Conservation (phyloP, 106 monocot species). For the Hemerocallis citrina region DNA sequence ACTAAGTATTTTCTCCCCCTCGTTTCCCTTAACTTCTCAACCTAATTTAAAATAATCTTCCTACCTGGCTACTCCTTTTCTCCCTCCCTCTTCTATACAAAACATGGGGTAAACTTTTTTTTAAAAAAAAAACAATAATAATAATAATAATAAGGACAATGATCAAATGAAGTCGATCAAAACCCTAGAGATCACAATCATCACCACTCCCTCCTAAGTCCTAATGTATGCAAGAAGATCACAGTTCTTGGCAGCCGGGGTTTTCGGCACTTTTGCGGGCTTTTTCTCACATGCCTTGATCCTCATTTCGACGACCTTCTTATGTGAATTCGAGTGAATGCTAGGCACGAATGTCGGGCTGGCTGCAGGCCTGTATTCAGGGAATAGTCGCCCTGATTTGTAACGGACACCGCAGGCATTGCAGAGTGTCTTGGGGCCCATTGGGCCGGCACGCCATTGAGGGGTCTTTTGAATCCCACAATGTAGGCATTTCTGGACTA, state of each 20-base stretch:
- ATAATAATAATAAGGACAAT: background rate
- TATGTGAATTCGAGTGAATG: constrained; percentile 84
- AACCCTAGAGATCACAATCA: background rate
- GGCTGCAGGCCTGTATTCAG: constrained; percentile 77
- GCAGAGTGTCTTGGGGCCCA: constrained; percentile 58
- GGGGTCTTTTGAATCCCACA: constrained; percentile 50
- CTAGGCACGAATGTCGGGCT: constrained; percentile 75
- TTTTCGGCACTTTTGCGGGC: background rate
- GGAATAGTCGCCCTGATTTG: constrained; percentile 42
- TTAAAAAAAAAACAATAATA: background rate
- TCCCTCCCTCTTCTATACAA: constrained; percentile 23
- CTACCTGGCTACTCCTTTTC: background rate
- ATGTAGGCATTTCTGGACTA: constrained; percentile 21
- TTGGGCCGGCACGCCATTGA: constrained; percentile 59
- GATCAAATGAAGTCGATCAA: background rate
- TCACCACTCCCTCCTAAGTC: constrained; percentile 9
- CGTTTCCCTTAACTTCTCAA: background rate
- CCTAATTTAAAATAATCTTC: too few relatives aligned
- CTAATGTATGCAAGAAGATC: constrained; percentile 56
- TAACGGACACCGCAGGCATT: constrained; percentile 44
- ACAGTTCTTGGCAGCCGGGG: constrained; percentile 27
- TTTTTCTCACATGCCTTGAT: constrained; percentile 19
- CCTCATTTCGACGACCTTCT: constrained; percentile 94
- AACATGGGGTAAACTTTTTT: constrained; percentile 3
- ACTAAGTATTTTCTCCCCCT: background rate